Evolutionary conservation across 192 early-diverging fungal species (phyloP), one percentile per base, ranked within the genome.

Genomic region (Chytriomyces sp.): DNA sequence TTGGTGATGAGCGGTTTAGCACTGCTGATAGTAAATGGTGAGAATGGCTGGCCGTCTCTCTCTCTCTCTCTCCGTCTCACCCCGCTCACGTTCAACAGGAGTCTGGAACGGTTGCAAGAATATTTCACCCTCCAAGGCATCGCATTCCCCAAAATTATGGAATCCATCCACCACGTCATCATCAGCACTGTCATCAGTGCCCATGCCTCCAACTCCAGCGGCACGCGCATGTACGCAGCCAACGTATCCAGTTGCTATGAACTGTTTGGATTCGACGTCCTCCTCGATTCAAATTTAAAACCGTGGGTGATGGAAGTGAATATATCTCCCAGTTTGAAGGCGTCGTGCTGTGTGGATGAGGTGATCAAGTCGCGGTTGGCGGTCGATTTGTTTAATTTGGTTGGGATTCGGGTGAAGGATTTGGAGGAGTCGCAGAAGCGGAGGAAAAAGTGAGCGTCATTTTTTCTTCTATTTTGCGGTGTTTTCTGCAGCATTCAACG

Each of bases 241-340:
- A 87, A 82, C 67, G 85, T 85, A 50, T 80, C 79, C 64, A 83
- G 86, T 68, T 89, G 88, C 69, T 89, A 89, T 62, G 88, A 89
- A 64, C 82, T 88, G 61, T 89, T 89, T 67, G 88, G 88, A 7
- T 89, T 89, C 64, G 88, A 89, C 75, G 85, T 89, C 11, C 82
- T 89, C 50, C 78, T 89, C 43, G 88, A 89, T 61, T 69, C 75
- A 10, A 70, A 84, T 53, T 72, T 89, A 53, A 75, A 86, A 45
- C 88, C 88, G 50, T 89, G 88, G 88, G 64, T 89, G 59, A 89
- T 89, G 76, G 87, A 89, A 63, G 88, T 89, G 26, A 89, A 89
- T 67, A 88, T 88, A 4, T 85, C 85, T 8, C 88, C 88, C 11
- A 77, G 71, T 6, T 67, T 89, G 45, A 87, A 87, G 67, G 79